Conservation (phyloP, 75 land plant species). For the Isoetes taiwanensis region DNA sequence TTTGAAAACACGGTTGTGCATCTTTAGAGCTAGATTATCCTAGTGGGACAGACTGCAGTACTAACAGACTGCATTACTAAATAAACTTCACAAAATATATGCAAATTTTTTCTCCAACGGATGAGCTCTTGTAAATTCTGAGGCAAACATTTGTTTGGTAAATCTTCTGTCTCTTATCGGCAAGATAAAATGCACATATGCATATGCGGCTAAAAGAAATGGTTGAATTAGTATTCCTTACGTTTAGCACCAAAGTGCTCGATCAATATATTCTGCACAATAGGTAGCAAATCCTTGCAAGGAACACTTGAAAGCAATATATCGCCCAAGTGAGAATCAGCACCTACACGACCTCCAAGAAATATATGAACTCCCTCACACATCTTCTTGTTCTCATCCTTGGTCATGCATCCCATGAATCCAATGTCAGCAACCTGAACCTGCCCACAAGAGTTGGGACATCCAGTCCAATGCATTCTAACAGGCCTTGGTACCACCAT, state of each 20-base stretch:
- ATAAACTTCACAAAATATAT: too few species aligned
- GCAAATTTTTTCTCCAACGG: too few species aligned
- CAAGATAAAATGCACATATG: too few species aligned
- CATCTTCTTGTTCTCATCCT: slow-evolving; percentile 48
- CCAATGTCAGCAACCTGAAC: slow-evolving; percentile 97
- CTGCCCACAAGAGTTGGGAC: slow-evolving; percentile 89
- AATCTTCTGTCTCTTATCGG: too few species aligned
- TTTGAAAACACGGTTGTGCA: too few species aligned
- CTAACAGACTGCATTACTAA: too few species aligned
- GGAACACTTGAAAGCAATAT: slow-evolving; percentile 63
- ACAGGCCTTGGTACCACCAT: slow-evolving; percentile 52
- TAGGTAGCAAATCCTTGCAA: slow-evolving; percentile 56
- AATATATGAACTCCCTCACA: slow-evolving; percentile 75
- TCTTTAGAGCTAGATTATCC: too few species aligned
- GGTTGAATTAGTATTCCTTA: too few species aligned
- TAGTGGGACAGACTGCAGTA: too few species aligned
- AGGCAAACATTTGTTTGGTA: too few species aligned
- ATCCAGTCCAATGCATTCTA: slow-evolving; percentile 99
- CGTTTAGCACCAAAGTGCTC: slow-evolving; percentile 56
- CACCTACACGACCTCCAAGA: slow-evolving; percentile 80
- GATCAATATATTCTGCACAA: slow-evolving; percentile 71
- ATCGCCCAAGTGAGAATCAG: slow-evolving; percentile 84
- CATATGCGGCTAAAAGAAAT: too few species aligned
- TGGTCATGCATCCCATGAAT: slow-evolving; percentile 91
- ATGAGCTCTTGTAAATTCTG: too few species aligned